Conservation (phyloP, 164 flowering plant species). For the Chloranthus sessilifolius region DNA sequence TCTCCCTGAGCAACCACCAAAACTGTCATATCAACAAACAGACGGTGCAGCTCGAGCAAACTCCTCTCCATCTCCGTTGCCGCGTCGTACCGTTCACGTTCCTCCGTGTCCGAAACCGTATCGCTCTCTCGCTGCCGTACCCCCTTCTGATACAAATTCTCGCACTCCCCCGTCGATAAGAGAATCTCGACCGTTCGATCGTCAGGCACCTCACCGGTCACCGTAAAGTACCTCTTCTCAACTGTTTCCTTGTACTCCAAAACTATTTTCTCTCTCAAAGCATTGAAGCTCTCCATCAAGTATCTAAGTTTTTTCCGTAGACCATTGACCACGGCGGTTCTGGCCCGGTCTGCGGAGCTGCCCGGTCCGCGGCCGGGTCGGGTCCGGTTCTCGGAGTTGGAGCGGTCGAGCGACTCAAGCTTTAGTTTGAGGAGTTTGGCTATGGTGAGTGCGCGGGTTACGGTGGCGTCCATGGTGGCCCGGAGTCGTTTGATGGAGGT, state of each 20-base stretch:
- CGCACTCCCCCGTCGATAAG: slow-evolving; percentile 29
- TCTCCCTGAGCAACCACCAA: slow-evolving; percentile 30
- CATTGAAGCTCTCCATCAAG: slow-evolving; percentile 21
- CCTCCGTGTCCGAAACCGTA: slow-evolving; percentile 27
- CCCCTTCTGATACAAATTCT: slow-evolving; percentile 24
- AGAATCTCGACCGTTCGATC: slow-evolving; percentile 21
- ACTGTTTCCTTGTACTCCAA: slow-evolving; percentile 29
- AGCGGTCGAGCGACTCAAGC: slow-evolving; percentile 29
- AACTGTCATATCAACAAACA: slow-evolving; percentile 36
- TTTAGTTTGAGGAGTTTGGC: slow-evolving; percentile 29
- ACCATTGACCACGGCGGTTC: slow-evolving; percentile 25
- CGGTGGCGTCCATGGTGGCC: slow-evolving; percentile 25
- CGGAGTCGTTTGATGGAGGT: slow-evolving; percentile 27
- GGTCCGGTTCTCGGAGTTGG: slow-evolving; percentile 28
- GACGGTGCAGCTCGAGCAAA: slow-evolving; percentile 28
- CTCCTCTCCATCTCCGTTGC: slow-evolving; percentile 31
- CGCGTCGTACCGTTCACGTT: slow-evolving; percentile 33
- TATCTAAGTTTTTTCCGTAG: slow-evolving; percentile 25
- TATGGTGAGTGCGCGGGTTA: slow-evolving; percentile 16
- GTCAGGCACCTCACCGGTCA: slow-evolving; percentile 28
- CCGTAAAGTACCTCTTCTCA: slow-evolving; percentile 22
- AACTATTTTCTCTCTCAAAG: slow-evolving; percentile 14
- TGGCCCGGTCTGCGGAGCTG: slow-evolving; percentile 32
- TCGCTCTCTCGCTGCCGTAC: slow-evolving; percentile 30
- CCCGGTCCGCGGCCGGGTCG: slow-evolving; percentile 32